Percentiles rank a stretch among this genome's conserved stretches.
Evolutionary conservation across 352 stramenopile species (phyloP).

Genomic region (Phytophthora hybrid): DNA sequence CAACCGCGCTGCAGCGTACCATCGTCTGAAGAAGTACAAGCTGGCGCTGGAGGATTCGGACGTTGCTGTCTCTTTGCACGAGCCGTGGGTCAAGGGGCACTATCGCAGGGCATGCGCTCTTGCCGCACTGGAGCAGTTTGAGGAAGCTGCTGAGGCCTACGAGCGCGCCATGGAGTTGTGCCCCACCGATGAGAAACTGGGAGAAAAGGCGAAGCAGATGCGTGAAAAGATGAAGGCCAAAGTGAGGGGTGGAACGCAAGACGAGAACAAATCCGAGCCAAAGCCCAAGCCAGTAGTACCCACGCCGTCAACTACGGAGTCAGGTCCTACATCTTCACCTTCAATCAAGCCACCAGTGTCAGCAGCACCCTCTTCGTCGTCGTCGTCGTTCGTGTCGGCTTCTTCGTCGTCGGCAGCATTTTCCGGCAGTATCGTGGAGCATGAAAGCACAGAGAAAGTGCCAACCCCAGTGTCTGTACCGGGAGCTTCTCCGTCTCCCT

Average conservation of each 20-base stretch:
- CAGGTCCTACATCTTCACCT: conserved; percentile 16
- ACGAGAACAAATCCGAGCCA: conserved; percentile 8
- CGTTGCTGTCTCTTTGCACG: conserved; percentile 67
- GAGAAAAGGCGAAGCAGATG: conserved; percentile 78
- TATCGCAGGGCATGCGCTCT: conserved; percentile 79
- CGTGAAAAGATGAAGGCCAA: conserved; percentile 42
- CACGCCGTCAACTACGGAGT: conserved; percentile 5
- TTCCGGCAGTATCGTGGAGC: conserved; percentile 78
- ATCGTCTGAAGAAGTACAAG: conserved; percentile 75
- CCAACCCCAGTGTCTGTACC: conserved; percentile 17
- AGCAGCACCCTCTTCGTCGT: conserved; percentile 5
- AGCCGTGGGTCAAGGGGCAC: conserved; percentile 88
- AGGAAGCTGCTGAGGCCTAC: conserved; percentile 71
- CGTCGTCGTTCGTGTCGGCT: conserved; percentile 23
- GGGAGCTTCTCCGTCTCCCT: conserved; percentile 12
- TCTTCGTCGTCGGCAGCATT: conserved; percentile 63
- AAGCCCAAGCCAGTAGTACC: conserved; percentile 16
- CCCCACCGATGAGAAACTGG: conserved; percentile 70
- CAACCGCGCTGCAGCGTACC: conserved; percentile 81
- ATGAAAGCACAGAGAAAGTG: conserved; percentile 47
- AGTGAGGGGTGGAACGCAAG: not conserved
- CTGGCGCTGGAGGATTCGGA: conserved; percentile 73
- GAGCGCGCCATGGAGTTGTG: conserved; percentile 75
- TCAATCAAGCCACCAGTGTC: conserved; percentile 33
- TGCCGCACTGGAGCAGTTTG: conserved; percentile 66